Conservation (phyloP, 805 yeast genomes). For the Barnettozyma vustinii region DNA sequence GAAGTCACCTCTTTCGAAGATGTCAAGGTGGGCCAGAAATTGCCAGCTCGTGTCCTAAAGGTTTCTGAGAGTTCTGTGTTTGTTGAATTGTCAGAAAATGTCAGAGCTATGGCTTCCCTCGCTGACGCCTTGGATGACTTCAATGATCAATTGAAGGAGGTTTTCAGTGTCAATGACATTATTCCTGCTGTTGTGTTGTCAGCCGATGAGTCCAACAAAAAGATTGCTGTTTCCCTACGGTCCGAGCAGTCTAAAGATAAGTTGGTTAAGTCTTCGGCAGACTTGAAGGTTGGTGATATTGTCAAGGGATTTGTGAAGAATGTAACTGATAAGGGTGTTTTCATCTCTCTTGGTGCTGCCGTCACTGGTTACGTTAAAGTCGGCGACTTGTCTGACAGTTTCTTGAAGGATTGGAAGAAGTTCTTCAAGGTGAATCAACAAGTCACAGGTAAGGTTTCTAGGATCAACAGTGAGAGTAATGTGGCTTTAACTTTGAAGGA, state of each 20-base stretch:
- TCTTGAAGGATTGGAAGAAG: conserved; percentile 83
- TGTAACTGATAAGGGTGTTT: conserved; percentile 70
- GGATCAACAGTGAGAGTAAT: conserved; percentile 55
- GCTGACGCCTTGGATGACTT: conserved; percentile 77
- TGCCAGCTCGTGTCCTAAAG: conserved; percentile 60
- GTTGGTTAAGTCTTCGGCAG: conserved; percentile 41
- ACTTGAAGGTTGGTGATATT: conserved; percentile 62
- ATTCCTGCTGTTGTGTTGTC: conserved; percentile 49
- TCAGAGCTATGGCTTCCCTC: conserved; percentile 60
- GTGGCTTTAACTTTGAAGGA: conserved; percentile 76
- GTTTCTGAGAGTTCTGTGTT: conserved; percentile 55
- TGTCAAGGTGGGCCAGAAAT: conserved; percentile 45
- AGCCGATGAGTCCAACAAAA: conserved; percentile 37
- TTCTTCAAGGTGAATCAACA: conserved; percentile 64
- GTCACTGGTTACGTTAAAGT: conserved; percentile 78
- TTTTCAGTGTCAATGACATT: conserved; percentile 45
- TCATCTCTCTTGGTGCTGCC: conserved; percentile 66
- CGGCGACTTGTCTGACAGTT: conserved; percentile 75
- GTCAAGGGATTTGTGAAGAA: conserved; percentile 79
- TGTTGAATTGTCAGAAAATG: conserved; percentile 61
- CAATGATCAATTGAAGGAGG: conserved; percentile 44
- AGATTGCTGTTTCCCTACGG: conserved; percentile 61
- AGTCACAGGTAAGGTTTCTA: conserved; percentile 67
- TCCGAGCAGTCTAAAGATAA: conserved; percentile 46
- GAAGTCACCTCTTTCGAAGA: conserved; percentile 39